These are phyloP conservation scores for Zarea fungicola DNA, from an alignment of 2,329 filamentous ascomycete genomes.

Conservation along the genomic window DNA sequence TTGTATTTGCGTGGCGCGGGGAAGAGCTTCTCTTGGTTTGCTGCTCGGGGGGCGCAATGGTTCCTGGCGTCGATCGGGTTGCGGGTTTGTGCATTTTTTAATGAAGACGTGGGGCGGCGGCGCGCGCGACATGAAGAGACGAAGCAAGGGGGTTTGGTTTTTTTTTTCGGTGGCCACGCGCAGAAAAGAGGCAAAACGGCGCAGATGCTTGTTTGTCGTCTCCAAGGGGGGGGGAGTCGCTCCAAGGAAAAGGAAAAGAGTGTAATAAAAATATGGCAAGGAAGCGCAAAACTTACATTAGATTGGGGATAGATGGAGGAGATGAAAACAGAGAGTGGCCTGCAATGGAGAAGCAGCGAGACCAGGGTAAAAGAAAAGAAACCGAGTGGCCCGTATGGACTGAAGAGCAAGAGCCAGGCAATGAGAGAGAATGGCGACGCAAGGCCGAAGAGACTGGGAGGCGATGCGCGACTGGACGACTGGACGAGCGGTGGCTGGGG, in stretches of 20 bases:
- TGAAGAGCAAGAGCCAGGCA: conserved; percentile 4
- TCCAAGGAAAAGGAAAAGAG: not conserved
- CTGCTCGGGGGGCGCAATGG: not conserved
- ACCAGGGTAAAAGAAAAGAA: not conserved
- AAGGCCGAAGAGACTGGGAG: not conserved
- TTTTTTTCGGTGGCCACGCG: no score
- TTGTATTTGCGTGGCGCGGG: no score
- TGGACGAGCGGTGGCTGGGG: not conserved
- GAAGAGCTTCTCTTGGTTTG: no score
- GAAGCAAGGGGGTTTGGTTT: conserved; percentile 7
- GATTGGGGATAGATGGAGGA: not conserved
- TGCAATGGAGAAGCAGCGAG: not conserved
- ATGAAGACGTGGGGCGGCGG: conserved; percentile 11
- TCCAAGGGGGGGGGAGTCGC: no score
- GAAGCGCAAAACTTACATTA: conserved; percentile 9
- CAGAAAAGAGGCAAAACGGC: not conserved
- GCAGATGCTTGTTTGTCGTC: no score
- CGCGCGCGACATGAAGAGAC: not conserved
- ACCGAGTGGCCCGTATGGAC: not conserved
- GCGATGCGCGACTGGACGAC: conserved; percentile 3
- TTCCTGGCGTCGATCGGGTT: conserved; percentile 2
- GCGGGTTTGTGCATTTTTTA: conserved; percentile 5
- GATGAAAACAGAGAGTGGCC: not conserved
- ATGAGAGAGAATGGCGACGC: conserved; percentile 4
- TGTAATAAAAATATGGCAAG: not conserved